Percentiles rank a stretch among this genome's conserved stretches.
Conservation (phyloP, 2,329 filamentous ascomycete genomes). For the Harringtonia aguacate region DNA sequence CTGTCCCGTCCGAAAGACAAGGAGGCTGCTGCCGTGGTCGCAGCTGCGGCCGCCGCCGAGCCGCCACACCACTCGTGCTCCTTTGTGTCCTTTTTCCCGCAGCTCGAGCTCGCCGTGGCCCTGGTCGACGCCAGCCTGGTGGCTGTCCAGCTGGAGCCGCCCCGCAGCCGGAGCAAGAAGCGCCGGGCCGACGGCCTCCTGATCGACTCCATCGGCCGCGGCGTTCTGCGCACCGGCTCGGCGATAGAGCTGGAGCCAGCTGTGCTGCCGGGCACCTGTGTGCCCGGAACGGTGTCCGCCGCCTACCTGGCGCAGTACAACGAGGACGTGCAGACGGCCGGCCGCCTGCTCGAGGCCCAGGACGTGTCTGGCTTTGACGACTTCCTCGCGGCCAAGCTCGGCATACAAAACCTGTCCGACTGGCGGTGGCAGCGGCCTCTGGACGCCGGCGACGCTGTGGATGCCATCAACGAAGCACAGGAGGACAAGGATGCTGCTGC, state of each 20-base stretch:
- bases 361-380: conserved; percentile 38
- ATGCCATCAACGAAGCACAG: conserved; percentile 11
- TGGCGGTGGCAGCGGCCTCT: conserved; percentile 16
- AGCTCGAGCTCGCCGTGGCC: conserved; percentile 55
- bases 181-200: conserved; percentile 50
- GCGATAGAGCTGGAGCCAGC: background rate
- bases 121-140: conserved; percentile 53
- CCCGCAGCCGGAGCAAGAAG: conserved; percentile 42
- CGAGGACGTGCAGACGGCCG: conserved; percentile 33
- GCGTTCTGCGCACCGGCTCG: conserved; percentile 24
- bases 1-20: conserved; percentile 20
- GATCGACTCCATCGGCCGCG: conserved; percentile 64
- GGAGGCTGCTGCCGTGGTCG: conserved; percentile 19
- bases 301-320: conserved; percentile 35
- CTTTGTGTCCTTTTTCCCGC: conserved; percentile 52
- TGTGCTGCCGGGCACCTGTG: conserved; percentile 9
- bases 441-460: conserved; percentile 2
- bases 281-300: conserved; percentile 40
- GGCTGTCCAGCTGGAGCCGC: conserved; percentile 58
- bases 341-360: conserved; percentile 33
- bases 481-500: conserved; percentile 2
- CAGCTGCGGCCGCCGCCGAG: conserved; percentile 21
- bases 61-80: conserved; percentile 20
- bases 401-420: conserved; percentile 19
- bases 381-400: conserved; percentile 28